Evolutionary conservation across 805 yeast species (phyloP), one percentile per base, ranked within the genome.

Genomic region (Lipomyces japonicus): DNA sequence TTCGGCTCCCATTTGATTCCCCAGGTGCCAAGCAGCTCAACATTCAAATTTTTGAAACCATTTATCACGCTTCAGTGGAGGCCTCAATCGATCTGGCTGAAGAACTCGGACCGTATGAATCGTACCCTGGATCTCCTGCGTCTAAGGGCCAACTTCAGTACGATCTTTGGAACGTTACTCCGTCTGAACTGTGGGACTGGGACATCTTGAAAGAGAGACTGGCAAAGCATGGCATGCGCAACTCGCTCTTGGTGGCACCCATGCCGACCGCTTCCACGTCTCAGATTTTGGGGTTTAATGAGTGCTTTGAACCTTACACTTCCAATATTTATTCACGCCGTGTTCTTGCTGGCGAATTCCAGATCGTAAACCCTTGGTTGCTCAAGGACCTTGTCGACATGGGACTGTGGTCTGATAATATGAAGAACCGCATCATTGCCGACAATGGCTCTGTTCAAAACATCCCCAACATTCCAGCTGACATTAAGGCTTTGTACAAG

Each of bases 221-320:
- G 53, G 70, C 70, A 44, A 67, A 70, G 55, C 69, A 79, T 62
- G 97, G 97, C 42, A 62, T 91, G 37, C 75, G 97, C 64, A 91
- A 91, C 72, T 91, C 97, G 3, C 71, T 91, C 49, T 68, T 90
- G 16, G 86, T 90, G 30, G 97, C 95, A 1, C 93, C 96, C 46
- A 91, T 91, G 97, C 97, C 97, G 39, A 91, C 97, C 16, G 97
- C 97, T 1, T 88, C 97, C 1, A 91, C 97, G 1, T 91, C 97
- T 2, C 97, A 89, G 72, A 90, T 91, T 44, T 74, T 91, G 45
- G 97, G 97, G 35, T 87, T 78, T 73, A 90, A 82, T 61, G 97
- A 91, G 71, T 90, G 97, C 70, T 91, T 91, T 68, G 98, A 91
- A 69, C 97, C 98, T 10, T 81, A 82, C 67, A 90, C 98, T 5